phyloP scores from a whole-genome alignment of 805 yeast species.

The Alloascoidea hylecoeti region DNA sequence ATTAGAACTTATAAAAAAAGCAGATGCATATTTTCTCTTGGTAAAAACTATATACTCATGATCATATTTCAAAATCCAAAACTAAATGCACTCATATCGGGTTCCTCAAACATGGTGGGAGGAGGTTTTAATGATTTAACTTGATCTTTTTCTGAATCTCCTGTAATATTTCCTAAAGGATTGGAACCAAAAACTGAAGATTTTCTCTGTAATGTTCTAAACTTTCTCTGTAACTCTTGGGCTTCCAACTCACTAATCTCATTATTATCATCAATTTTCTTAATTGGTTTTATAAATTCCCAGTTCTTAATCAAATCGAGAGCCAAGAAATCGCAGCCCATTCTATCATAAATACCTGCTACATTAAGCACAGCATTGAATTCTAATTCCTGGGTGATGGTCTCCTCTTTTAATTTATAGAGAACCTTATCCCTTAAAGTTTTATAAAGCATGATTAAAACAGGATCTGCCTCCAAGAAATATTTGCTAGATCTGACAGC shows the following conservation, averaged over 20 bases:
- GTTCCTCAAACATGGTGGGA: slow-evolving; percentile 44
- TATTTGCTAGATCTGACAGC: slow-evolving; percentile 14
- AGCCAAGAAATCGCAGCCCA: slow-evolving; percentile 85
- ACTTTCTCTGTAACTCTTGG: slow-evolving; percentile 1
- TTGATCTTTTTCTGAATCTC: slow-evolving; percentile 4
- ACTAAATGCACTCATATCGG: slow-evolving; percentile 63
- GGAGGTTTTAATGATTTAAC: slow-evolving; percentile 32
- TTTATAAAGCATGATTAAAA: slow-evolving; percentile 50
- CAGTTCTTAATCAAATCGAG: slow-evolving; percentile 50
- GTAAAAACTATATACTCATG: neutral
- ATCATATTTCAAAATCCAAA: slow-evolving; percentile 23
- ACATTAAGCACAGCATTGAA: slow-evolving; percentile 47
- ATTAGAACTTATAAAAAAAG: too few species aligned
- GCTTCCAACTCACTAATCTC: slow-evolving; percentile 3
- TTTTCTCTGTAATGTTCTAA: neutral
- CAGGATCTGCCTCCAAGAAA: slow-evolving; percentile 70
- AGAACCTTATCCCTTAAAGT: slow-evolving; percentile 42
- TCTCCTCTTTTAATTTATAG: slow-evolving; percentile 27
- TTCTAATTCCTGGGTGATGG: slow-evolving; percentile 24
- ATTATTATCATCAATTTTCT: slow-evolving; percentile 2
- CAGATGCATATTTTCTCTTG: neutral
- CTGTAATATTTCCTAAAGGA: slow-evolving; percentile 2
- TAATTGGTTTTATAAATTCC: slow-evolving; percentile 28
- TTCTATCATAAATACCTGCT: slow-evolving; percentile 54
- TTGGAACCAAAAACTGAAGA: neutral